Evolutionary conservation across 768 basidiomycete species (phyloP), one percentile per base, ranked within the genome.

Genomic region (Pleurotus ostreatus): DNA sequence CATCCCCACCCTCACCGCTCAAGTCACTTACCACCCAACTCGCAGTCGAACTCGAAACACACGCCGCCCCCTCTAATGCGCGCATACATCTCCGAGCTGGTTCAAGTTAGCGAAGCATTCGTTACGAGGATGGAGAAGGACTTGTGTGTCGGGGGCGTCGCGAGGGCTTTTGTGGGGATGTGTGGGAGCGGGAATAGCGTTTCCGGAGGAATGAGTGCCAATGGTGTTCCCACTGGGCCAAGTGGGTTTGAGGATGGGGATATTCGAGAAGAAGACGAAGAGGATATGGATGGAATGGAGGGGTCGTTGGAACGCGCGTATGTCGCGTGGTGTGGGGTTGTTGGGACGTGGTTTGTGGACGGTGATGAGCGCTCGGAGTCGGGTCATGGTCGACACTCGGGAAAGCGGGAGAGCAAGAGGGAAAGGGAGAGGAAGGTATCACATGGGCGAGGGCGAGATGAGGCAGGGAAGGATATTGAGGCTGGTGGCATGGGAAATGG

Each of bases 131-230:
- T 78, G 51, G 58, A 61, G 26, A 61, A 59, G 23, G 81, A 83
- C 44, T 79, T 80, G 2, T 80, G 78, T 16, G 78, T 77, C 2
- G 78, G 75, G 72, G 82, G 82, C 20, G 74, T 82, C 20, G 76
- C 78, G 23, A 66, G 70, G 6, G 78, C 82, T 1, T 81, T 84
- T 57, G 68, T 83, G 22, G 67, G 70, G 0, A 40, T 53, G 51
- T 53, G 51, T 11, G 23, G 46, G 18, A 39, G 25, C 16, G n/a
- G 13, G 15, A 38, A 3, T 9, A 22, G 13, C 12, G 38, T 15
- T 41, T 37, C 15, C 15, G 39, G 38, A 5, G 51, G 18, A 12
- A 34, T 34, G 30, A 34, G 9, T 11, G 8, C 30, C 30, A 34
- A 8, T 34, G 30, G 30, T 34, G 2, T 34, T 8, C 30, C 30